A percentile compares a stretch with the other conserved stretches of the same genome.
phyloP scores from a whole-genome alignment of 2,329 filamentous ascomycete genomes.

The Sphaerulina musiva region DNA sequence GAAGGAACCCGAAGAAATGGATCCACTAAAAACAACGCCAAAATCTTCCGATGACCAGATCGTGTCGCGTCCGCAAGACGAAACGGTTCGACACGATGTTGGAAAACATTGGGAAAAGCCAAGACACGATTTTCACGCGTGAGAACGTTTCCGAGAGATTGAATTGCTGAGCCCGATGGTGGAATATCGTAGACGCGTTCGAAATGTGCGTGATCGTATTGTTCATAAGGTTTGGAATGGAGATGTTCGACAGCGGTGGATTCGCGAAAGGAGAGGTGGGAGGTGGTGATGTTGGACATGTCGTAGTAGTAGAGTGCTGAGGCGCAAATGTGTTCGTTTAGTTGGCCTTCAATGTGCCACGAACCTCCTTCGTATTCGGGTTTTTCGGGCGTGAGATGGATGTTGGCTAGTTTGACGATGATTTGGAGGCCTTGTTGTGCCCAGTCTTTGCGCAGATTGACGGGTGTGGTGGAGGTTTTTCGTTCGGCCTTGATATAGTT shows the following conservation, averaged over 20 bases:
- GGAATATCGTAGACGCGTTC: conserved; percentile 30
- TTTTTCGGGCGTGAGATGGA: conserved; percentile 54
- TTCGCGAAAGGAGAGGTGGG: conserved; percentile 47
- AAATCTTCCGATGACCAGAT: conserved; percentile 51
- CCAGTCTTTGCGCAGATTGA: conserved; percentile 32
- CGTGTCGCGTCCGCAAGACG: conserved; percentile 44
- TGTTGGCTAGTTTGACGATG: conserved; percentile 56
- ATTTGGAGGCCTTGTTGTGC: conserved; percentile 49
- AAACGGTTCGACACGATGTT: conserved; percentile 50
- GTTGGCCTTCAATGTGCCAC: conserved; percentile 47
- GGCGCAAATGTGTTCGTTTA: conserved; percentile 59
- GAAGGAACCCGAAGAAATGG: conserved; percentile 48
- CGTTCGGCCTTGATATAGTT: background rate
- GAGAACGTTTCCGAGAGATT: conserved; percentile 45
- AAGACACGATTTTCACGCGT: conserved; percentile 47
- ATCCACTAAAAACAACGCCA: conserved; percentile 56
- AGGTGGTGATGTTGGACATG: conserved; percentile 53
- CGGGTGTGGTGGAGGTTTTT: background rate
- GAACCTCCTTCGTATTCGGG: conserved; percentile 49
- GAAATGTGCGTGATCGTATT: conserved; percentile 16
- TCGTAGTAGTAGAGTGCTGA: conserved; percentile 59
- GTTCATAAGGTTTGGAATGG: conserved; percentile 14
- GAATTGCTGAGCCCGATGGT: conserved; percentile 30
- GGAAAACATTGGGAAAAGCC: conserved; percentile 50
- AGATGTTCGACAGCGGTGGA: conserved; percentile 9